Evolutionary conservation across 306 rosid species (phyloP).

Genomic region (Pachyrhizus erosus): DNA sequence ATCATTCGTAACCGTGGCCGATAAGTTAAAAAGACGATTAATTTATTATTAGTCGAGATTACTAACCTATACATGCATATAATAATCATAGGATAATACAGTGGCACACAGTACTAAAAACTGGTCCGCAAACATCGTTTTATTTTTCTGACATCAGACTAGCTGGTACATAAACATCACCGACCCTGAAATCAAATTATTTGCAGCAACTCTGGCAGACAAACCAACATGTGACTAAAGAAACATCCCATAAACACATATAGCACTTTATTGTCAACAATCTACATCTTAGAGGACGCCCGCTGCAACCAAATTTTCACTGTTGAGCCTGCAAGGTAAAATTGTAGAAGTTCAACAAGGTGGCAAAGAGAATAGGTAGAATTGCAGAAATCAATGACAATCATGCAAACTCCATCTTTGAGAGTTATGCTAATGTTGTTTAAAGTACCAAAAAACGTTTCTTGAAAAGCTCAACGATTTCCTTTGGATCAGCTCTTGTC

Average conservation of each 20-base stretch:
- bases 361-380: not conserved
- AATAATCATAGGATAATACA: not conserved
- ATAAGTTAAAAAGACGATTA: not conserved
- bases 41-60: not conserved
- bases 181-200: conserved; percentile 11
- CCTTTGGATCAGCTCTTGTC: conserved; percentile 60
- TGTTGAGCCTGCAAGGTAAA: conserved; percentile 51
- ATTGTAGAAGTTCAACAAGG: conserved; percentile 1
- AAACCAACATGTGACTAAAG: conserved; percentile 21
- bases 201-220: conserved; percentile 13
- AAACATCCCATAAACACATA: conserved; percentile 15
- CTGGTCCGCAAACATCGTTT: conserved; percentile 1
- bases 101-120: not conserved
- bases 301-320: conserved; percentile 36
- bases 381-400: conserved; percentile 5
- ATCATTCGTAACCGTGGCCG: no score
- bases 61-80: not conserved
- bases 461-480: conserved; percentile 56
- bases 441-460: conserved; percentile 59
- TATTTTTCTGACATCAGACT: not conserved
- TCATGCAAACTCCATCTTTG: conserved; percentile 17
- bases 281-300: conserved; percentile 22
- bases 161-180: not conserved
- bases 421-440: not conserved
- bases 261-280: not conserved